These are phyloP conservation scores for Claviceps digitariae DNA, from an alignment of 2,329 filamentous ascomycete genomes.

Conservation along the genomic window DNA sequence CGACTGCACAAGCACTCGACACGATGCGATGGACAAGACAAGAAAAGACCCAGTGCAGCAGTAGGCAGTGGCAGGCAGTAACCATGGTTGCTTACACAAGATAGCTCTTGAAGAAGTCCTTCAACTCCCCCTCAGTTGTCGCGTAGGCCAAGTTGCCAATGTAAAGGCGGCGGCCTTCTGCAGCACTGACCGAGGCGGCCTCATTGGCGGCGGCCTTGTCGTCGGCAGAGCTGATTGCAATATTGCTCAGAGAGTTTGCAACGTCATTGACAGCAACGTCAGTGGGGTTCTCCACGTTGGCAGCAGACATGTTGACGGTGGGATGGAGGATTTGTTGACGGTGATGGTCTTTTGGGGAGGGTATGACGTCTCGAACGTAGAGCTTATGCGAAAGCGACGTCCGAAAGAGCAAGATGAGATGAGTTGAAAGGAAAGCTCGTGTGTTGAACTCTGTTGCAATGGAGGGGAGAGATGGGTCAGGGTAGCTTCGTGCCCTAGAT, in stretches of 20 bases:
- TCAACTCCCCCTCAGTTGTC: conserved; percentile 99
- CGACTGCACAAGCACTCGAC: not conserved
- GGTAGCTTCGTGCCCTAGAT: conserved; percentile 88
- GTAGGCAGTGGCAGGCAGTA: not conserved
- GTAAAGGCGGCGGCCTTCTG: conserved; percentile 97
- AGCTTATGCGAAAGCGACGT: conserved; percentile 27
- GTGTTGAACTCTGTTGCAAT: conserved; percentile 60
- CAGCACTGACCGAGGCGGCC: conserved; percentile 90
- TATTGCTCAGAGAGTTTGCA: conserved; percentile 61
- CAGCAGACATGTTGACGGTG: conserved; percentile 68
- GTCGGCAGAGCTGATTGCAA: conserved; percentile 44
- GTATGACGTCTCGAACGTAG: conserved; percentile 26
- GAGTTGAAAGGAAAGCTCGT: conserved; percentile 20
- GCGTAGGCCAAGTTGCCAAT: conserved; percentile 99
- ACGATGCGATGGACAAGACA: not conserved
- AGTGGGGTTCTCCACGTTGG: conserved; percentile 48
- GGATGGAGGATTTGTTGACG: conserved; percentile 31
- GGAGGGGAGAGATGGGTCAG: conserved; percentile 42
- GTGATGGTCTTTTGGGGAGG: conserved; percentile 23
- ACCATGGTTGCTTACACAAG: conserved; percentile 71
- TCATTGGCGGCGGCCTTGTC: conserved; percentile 59
- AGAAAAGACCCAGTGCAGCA: not conserved
- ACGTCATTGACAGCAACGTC: conserved; percentile 61
- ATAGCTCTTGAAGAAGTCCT: conserved; percentile 99
- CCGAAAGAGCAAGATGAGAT: conserved; percentile 23